Evolutionary conservation across 139 green algal genomes (phyloP), one percentile per base, ranked within the genome.

Genomic region (Trebouxia sp.): DNA sequence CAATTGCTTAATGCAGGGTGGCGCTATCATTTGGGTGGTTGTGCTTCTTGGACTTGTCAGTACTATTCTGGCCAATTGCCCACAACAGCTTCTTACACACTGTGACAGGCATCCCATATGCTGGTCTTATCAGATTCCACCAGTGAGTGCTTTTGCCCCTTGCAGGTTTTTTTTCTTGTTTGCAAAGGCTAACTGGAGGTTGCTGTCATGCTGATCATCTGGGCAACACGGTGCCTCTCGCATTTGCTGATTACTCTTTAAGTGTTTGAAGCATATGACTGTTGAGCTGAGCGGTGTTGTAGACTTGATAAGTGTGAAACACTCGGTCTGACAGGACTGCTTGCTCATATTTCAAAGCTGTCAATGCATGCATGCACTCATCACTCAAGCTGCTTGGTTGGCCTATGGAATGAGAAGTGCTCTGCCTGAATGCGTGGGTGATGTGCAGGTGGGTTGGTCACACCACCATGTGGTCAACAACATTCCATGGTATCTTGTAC

Each of bases 371-470:
- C n/a, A n/a, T n/a, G n/a, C n/a, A n/a, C n/a, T n/a, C n/a, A n/a
- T n/a, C n/a, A n/a, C 47, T 53, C 47, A 53, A 53, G 47, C 47
- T 53, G 47, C 47, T 6, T 53, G n/a, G n/a, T n/a, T n/a, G n/a
- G n/a, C n/a, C n/a, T n/a, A n/a, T n/a, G n/a, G n/a, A n/a, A n/a
- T n/a, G n/a, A n/a, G n/a, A n/a, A n/a, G n/a, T n/a, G n/a, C n/a
- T n/a, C 43, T 80, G 56, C 38, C 47, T 39, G n/a, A 30, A 20
- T 42, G 24, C 5, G 17, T 28, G 12, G 0, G n/a, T n/a, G n/a
- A n/a, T n/a, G n/a, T 72, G 56, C 62, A 85, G 82, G 35, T 87
- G 84, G 84, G 32, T 87, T n/a, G 84, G 84, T 22, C 84, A 87
- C 56, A 69, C 43, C 78, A 87, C 84, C 1, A 77, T 87, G 81